Conservation (phyloP, 129 eudicot species). For the Silybum marianum region DNA sequence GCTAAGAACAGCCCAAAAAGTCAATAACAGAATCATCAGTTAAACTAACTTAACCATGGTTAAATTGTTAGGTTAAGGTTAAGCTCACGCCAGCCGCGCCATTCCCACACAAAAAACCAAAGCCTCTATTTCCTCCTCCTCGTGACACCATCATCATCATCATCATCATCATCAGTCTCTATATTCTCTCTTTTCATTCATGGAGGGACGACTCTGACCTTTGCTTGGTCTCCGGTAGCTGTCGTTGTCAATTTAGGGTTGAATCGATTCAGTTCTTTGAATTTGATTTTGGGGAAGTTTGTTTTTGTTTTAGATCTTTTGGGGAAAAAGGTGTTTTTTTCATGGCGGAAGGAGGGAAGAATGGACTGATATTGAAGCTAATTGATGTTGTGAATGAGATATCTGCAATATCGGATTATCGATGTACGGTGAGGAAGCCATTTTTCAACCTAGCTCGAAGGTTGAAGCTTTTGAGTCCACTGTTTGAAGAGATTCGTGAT, state of each 20-base stretch:
- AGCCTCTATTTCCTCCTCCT: slow-evolving; percentile 28
- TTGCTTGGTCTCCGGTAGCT: slow-evolving; percentile 25
- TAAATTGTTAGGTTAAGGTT: slow-evolving; percentile 19
- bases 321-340: not conserved
- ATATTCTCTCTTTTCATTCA: slow-evolving; percentile 20
- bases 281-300: not conserved
- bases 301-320: slow-evolving; percentile 35
- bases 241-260: not conserved
- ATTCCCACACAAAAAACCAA: slow-evolving; percentile 10
- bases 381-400: slow-evolving; percentile 62
- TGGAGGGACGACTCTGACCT: slow-evolving; percentile 33
- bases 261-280: not conserved
- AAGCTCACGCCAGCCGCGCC: slow-evolving; percentile 38
- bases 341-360: slow-evolving; percentile 56
- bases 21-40: slow-evolving; percentile 31
- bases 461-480: slow-evolving; percentile 74
- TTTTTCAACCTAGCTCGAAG: slow-evolving; percentile 72
- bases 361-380: slow-evolving; percentile 47
- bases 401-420: slow-evolving; percentile 58
- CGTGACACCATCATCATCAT: slow-evolving; percentile 39
- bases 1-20: slow-evolving; percentile 31
- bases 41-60: slow-evolving; percentile 33
- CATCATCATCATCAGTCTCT: slow-evolving; percentile 21
- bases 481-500: slow-evolving; percentile 95
- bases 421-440: slow-evolving; percentile 63